Base-by-base conservation (phyloP, 768 basidiomycete species). In the Hortiboletus campestris region DNA sequence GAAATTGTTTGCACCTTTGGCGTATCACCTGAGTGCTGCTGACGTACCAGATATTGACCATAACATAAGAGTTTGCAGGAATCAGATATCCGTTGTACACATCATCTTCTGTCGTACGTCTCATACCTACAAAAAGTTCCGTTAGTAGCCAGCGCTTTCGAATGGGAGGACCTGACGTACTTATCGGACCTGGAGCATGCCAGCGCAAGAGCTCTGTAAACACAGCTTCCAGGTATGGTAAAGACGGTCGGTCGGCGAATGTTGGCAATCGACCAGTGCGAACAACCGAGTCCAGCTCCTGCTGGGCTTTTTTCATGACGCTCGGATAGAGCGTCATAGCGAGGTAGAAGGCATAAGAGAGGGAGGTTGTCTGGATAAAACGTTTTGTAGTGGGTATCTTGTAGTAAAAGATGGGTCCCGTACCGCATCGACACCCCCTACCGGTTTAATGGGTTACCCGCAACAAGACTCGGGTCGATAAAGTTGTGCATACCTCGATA, bases 241-340 rank as follows among this genome's bases (percentile, higher is more conserved):
- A 52, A 20, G 60, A 63, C 0, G 48, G 43, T 6, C 64, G 60
- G 46, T 72, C 68, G 3, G 59, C 46, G 19, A 67, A 68, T 1
- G 61, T 64, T 8, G 70, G 70, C 28, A 68, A 40, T 42, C 49
- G 53, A 6, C 56, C 49, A 4, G 36, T 32, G 7, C 70, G 70
- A 13, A 73, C 60, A 0, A 73, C 59, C 0, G 49, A 17, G 31
- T 69, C 68, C 11, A 73, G 47, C 42, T 72, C 70, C 36, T 54
- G 52, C 45, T 67, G 70, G 0, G 62, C 70, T 39, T 58, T 70
- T 44, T 56, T 57, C 59, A 67, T 58, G 17, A 66, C 63, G 1
- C 39, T 51, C 2, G 72, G 71, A 44, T 63, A 58, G 41, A 68
- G 62, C 25, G 61, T 58, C 71, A 71, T 72, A 4, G 66, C 71